These are phyloP conservation scores for Suhomyces anneliseae DNA, from an alignment of 1,139 yeast species.

Conservation along the genomic window DNA sequence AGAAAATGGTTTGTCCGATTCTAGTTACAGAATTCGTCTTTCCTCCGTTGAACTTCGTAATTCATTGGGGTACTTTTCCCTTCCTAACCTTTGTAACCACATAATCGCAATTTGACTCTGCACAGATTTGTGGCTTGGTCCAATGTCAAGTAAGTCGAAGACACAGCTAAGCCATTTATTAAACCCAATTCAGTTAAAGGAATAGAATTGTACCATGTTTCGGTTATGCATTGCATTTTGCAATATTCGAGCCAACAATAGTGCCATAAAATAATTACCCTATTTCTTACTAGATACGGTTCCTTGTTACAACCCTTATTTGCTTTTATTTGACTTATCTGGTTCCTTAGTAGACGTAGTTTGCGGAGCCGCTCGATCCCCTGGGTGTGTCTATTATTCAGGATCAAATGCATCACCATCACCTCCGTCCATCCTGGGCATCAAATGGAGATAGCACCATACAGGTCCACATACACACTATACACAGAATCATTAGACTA, in stretches of 20 bases:
- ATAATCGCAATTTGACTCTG: not conserved
- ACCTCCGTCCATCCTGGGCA: too few species aligned
- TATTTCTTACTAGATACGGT: not conserved
- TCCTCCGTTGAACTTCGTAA: slow-evolving; percentile 82
- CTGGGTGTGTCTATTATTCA: not conserved
- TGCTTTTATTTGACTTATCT: not conserved
- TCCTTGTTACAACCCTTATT: not conserved
- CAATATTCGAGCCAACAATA: not conserved
- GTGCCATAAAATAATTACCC: not conserved
- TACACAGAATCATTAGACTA: too few species aligned
- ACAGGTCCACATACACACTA: too few species aligned
- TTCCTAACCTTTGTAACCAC: not conserved
- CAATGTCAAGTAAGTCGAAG: not conserved
- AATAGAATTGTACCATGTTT: not conserved
- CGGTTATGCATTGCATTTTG: not conserved
- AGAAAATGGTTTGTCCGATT: slow-evolving; percentile 83
- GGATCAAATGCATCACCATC: not conserved
- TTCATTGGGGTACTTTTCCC: not conserved
- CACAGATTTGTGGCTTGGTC: not conserved
- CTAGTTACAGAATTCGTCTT: slow-evolving; percentile 82
- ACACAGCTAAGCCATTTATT: not conserved
- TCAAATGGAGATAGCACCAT: too few species aligned
- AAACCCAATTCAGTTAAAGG: not conserved
- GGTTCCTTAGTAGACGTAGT: not conserved
- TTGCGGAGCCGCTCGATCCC: not conserved